Base-by-base conservation (phyloP, 2,329 filamentous ascomycete species). In the Phyllosticta paracitricarpa region DNA sequence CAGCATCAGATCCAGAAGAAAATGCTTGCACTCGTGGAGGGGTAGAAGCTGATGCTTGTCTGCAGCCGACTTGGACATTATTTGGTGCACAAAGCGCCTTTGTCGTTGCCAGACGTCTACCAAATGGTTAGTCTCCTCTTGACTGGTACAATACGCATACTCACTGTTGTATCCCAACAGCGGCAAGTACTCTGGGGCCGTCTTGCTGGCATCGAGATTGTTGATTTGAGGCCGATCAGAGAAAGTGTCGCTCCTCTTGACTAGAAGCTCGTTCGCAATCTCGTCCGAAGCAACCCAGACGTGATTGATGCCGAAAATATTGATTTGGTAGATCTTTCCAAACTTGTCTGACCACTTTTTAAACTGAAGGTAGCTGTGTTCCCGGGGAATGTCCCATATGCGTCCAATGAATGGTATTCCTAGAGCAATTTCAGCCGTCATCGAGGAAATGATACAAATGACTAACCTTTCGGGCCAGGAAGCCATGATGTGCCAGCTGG, bases 251-350 rank as follows among this genome's bases (percentile, higher is more conserved):
- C 30, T 54, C 2, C 61, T 40, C 19, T 51, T 57, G 6, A 51
- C 58, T 4, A 63, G 22, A 24, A 63, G 48, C n/a, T 63, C 61
- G n/a, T 63, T 48, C 2, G 61, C 61, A n/a, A 63, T 61, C 19
- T 58, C 28, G 25, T 63, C 61, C 7, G 51, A 56, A 10, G 61
- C 33, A 9, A 63, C 40, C 19, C 26, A 60, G 22, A 63, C 52
- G 33, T 63, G 61, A 25, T 59, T 61, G 14, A 28, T n/a, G 0
- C 61, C 57, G 24, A 63, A 56, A n/a, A 63, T 51, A 4, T 55
- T 59, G 14, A 61, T 54, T 17, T 59, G 33, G 30, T 57, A 60
- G 10, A 63, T 57, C 9, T 33, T 33, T 3, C 61, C 61, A 30
- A 60, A 63, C 30, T 63, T 19, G 2, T 57, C 33, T 7, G 57